Evolutionary conservation across 495 filamentous ascomycete genomes (phyloP).

Genomic region (Penicillium malachiteum): DNA sequence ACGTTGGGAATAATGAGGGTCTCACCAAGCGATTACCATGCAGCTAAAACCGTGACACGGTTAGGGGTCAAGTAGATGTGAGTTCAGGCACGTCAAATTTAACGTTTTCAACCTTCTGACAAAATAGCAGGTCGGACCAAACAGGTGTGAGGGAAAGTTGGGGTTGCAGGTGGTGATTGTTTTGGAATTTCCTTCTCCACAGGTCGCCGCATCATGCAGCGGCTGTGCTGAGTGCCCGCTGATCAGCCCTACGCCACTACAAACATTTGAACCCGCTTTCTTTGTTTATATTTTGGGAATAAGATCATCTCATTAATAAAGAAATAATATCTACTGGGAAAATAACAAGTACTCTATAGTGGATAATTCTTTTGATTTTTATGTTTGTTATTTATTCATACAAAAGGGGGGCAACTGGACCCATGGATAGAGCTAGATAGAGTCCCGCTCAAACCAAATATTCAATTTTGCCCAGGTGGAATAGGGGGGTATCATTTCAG

Average conservation of each 20-base stretch:
- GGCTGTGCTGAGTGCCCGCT: constrained; percentile 35
- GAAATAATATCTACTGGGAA: too few relatives aligned
- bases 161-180: constrained; percentile 28
- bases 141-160: constrained; percentile 4
- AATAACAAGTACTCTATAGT: neutral
- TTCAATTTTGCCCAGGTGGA: neutral
- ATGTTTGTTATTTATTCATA: neutral
- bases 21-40: constrained; percentile 33
- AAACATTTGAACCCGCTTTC: neutral
- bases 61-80: too few relatives aligned
- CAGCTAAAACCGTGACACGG: too few relatives aligned
- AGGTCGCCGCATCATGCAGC: constrained; percentile 42
- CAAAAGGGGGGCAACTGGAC: neutral
- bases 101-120: too few relatives aligned
- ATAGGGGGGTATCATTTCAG: constrained; percentile 17
- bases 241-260: constrained; percentile 40
- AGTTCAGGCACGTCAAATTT: too few relatives aligned
- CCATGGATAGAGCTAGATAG: neutral
- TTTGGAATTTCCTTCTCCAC: constrained; percentile 48
- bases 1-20: constrained; percentile 12
- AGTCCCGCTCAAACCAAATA: neutral
- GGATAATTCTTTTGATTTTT: neutral
- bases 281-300: too few relatives aligned
- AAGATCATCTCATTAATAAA: too few relatives aligned
- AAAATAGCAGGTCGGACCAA: neutral